Evolutionary conservation across 139 green algal species (phyloP).

Genomic region (Chlamydomonas asymmetrica): DNA sequence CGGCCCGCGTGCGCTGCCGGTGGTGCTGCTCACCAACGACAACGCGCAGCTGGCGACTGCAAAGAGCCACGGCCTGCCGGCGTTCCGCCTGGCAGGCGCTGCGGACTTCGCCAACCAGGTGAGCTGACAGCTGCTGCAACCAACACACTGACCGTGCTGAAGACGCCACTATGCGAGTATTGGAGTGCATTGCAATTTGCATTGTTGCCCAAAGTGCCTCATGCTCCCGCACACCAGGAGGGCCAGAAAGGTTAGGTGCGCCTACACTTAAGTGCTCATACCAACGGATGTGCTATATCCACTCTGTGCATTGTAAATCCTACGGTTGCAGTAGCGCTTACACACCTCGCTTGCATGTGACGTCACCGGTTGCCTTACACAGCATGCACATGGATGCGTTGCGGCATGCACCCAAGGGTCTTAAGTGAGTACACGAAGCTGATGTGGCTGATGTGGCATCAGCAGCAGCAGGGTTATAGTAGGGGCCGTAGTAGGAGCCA

Average conservation of each 20-base stretch:
- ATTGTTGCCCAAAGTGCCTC: background rate
- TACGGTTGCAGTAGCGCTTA: too few species aligned
- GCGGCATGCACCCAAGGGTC: background rate
- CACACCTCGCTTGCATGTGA: too few species aligned
- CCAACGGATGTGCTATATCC: too few species aligned
- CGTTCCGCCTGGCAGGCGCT: constrained; percentile 26
- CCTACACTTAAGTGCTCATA: background rate
- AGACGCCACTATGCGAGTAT: background rate
- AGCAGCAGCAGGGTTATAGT: too few species aligned
- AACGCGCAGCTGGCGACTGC: constrained; percentile 72
- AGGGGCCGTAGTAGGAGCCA: too few species aligned
- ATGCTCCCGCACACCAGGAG: background rate
- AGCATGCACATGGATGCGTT: background rate
- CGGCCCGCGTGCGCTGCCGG: constrained; percentile 41
- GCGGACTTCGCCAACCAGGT: background rate
- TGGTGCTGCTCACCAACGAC: constrained; percentile 77
- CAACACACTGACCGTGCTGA: background rate
- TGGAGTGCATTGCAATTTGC: background rate
- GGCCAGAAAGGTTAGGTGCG: background rate
- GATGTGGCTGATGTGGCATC: too few species aligned
- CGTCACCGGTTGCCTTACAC: too few species aligned
- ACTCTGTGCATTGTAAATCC: too few species aligned
- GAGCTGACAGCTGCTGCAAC: too few species aligned
- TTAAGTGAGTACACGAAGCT: too few species aligned
- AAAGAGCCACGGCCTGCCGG: constrained; percentile 69